These are phyloP conservation scores for Backusella circina DNA, from an alignment of 192 early-diverging fungal genomes.

Conservation along the genomic window DNA sequence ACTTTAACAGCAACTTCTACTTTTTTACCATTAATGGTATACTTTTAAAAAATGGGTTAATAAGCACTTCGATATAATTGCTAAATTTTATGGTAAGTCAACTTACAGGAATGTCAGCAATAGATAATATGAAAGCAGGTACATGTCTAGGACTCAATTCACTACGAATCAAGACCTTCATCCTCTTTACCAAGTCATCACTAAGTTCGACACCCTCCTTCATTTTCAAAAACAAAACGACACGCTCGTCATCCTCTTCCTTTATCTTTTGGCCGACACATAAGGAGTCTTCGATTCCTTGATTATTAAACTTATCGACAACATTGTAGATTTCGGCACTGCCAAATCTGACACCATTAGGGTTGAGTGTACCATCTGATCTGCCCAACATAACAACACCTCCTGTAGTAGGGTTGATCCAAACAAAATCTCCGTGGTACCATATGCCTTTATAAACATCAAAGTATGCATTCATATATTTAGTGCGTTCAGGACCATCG, in stretches of 20 bases:
- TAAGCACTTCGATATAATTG: not conserved
- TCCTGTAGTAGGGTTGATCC: constrained; percentile 77
- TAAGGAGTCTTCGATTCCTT: constrained; percentile 78
- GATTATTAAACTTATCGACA: constrained; percentile 61
- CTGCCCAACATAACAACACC: constrained; percentile 96
- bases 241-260: constrained; percentile 81
- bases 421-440: constrained; percentile 97
- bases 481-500: constrained; percentile 60
- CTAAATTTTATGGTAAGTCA: not conserved
- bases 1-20: constrained; percentile 95
- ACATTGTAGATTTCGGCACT: constrained; percentile 95
- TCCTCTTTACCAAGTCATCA: constrained; percentile 58
- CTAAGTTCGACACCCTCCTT: constrained; percentile 50
- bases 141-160: constrained; percentile 91
- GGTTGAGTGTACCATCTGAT: constrained; percentile 91
- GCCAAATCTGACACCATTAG: constrained; percentile 89
- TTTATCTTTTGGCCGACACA: constrained; percentile 85
- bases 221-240: constrained; percentile 90
- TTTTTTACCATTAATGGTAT: constrained; percentile 96
- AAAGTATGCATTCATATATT: constrained; percentile 91
- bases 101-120: constrained; percentile 78
- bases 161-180: constrained; percentile 75
- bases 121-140: constrained; percentile 79
- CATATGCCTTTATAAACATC: constrained; percentile 77
- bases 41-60: constrained; percentile 33